A percentile compares a stretch with the other conserved stretches of the same genome.
Conservation (phyloP, 2,329 filamentous ascomycete genomes). For the Phaeophleospora eucalypticola region DNA sequence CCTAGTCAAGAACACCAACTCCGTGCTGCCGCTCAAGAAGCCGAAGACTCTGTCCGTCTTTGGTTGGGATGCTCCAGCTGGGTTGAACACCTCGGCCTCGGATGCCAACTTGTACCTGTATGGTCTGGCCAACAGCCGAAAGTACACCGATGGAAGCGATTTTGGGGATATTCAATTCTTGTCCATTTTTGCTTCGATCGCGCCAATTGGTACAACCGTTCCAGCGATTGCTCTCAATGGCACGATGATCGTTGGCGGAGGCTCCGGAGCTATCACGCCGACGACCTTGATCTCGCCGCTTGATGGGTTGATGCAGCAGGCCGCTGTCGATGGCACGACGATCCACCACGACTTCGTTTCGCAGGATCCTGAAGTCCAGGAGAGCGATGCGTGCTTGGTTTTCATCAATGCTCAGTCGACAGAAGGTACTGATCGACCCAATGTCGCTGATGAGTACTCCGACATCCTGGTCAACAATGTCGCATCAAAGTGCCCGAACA, state of each 20-base stretch:
- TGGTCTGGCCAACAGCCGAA: slow-evolving; percentile 14
- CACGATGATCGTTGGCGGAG: slow-evolving; percentile 29
- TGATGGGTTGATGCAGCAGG: slow-evolving; percentile 26
- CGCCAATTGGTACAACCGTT: slow-evolving; percentile 2
- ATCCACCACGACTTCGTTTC: slow-evolving; percentile 25
- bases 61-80: slow-evolving; percentile 27
- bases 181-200: slow-evolving; percentile 9
- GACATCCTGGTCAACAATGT: slow-evolving; percentile 30
- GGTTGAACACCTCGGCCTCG: slow-evolving; percentile 13
- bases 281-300: slow-evolving; percentile 24
- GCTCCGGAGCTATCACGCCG: slow-evolving; percentile 27
- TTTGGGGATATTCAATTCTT: slow-evolving; percentile 14
- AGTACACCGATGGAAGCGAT: slow-evolving; percentile 11
- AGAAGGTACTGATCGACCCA: slow-evolving; percentile 27
- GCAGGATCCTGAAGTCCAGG: slow-evolving; percentile 22
- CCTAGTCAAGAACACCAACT: slow-evolving; percentile 57
- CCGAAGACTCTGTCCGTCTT: slow-evolving; percentile 50
- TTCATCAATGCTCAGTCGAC: slow-evolving; percentile 30
- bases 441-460: slow-evolving; percentile 25
- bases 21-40: slow-evolving; percentile 50
- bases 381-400: slow-evolving; percentile 28
- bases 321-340: slow-evolving; percentile 24
- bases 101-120: slow-evolving; percentile 9
- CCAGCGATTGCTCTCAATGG: slow-evolving; percentile 26
- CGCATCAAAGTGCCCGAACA: slow-evolving; percentile 29